Percentiles rank a stretch among this genome's conserved stretches.
These are phyloP conservation scores for Allium sativum DNA, from an alignment of 106 monocot genomes.

Conservation along the genomic window DNA sequence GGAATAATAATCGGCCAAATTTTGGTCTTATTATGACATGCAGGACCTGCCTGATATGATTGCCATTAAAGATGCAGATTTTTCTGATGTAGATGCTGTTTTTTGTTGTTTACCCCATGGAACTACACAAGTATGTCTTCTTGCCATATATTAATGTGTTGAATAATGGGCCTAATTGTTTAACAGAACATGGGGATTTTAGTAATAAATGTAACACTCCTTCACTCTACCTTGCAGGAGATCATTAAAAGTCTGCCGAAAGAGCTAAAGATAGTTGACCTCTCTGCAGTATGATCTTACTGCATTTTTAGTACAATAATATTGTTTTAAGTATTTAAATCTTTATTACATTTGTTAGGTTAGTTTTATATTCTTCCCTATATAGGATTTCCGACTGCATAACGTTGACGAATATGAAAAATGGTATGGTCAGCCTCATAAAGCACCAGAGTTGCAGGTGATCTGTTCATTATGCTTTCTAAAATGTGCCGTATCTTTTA, in stretches of 20 bases:
- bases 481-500: background rate
- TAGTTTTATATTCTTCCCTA: background rate
- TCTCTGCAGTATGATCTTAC: conserved; percentile 76
- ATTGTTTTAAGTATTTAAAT: no score
- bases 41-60: conserved; percentile 84
- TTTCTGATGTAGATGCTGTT: conserved; percentile 88
- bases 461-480: background rate
- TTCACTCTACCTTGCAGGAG: conserved; percentile 40
- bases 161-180: background rate
- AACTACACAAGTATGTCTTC: conserved; percentile 75
- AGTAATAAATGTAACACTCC: no score
- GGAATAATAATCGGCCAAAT: background rate
- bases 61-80: conserved; percentile 88
- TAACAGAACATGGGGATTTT: no score
- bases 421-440: conserved; percentile 94
- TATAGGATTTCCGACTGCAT: conserved; percentile 85
- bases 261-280: conserved; percentile 82
- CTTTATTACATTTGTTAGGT: no score
- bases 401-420: conserved; percentile 73
- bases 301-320: background rate
- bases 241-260: conserved; percentile 78
- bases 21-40: conserved; percentile 2
- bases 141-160: background rate
- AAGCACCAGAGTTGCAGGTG: conserved; percentile 92
- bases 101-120: conserved; percentile 99